These are phyloP conservation scores for Diophrys sp. DNA, from an alignment of 73 alveolate genomes.

Conservation along the genomic window DNA sequence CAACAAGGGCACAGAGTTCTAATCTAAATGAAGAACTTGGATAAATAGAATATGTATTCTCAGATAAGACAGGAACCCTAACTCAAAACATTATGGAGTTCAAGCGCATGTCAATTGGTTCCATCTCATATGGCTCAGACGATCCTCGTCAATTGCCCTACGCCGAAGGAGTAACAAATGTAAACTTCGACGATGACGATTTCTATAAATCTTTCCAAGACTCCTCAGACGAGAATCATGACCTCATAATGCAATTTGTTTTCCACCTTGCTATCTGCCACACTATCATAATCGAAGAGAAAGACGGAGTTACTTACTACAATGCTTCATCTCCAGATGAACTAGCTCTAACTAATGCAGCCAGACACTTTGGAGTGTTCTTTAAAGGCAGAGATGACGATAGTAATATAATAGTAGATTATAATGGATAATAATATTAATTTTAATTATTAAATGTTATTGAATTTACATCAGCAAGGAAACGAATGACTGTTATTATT, in stretches of 20 bases:
- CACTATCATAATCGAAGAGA: constrained; percentile 47
- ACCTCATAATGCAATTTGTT: constrained; percentile 53
- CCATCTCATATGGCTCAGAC: constrained; percentile 67
- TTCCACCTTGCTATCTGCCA: constrained; percentile 82
- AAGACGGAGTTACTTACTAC: constrained; percentile 31
- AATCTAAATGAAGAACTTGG: constrained; percentile 95
- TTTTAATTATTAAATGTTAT: constrained; percentile 76
- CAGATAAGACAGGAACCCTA: constrained; percentile 96
- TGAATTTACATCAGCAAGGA: constrained; percentile 86
- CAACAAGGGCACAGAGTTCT: constrained; percentile 80
- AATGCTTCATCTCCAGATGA: constrained; percentile 96
- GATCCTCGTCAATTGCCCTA: neutral
- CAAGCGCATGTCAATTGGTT: constrained; percentile 78
- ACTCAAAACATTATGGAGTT: constrained; percentile 92
- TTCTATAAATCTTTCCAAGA: constrained; percentile 56
- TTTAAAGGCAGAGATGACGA: constrained; percentile 82
- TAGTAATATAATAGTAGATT: constrained; percentile 60
- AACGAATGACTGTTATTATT: constrained; percentile 90
- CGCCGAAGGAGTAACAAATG: constrained; percentile 62
- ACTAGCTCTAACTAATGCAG: constrained; percentile 91
- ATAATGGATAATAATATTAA: constrained; percentile 37
- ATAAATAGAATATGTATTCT: constrained; percentile 82
- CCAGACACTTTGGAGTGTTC: constrained; percentile 72
- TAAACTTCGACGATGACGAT: constrained; percentile 71
- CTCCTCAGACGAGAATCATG: constrained; percentile 55